phyloP scores from a whole-genome alignment of 495 filamentous ascomycete species.

The Glarea lozoyensis region DNA sequence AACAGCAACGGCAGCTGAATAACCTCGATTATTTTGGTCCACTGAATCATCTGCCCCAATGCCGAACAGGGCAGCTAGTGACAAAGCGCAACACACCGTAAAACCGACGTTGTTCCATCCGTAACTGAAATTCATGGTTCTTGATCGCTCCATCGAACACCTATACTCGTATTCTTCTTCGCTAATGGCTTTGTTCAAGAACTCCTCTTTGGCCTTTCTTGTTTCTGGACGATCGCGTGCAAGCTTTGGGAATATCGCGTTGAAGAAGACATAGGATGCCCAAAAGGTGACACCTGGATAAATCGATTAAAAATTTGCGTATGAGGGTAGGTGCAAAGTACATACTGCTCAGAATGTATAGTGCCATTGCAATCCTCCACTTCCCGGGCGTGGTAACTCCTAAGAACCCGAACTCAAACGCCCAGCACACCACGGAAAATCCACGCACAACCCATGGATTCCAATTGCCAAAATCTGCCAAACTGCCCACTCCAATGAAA shows the following conservation, averaged over 20 bases:
- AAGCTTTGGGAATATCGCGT: conserved; percentile 20
- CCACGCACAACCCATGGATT: conserved; percentile 19
- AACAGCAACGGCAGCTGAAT: conserved; percentile 19
- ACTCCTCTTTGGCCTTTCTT: conserved; percentile 9
- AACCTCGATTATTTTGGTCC: conserved; percentile 19
- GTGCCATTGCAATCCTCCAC: conserved; percentile 18
- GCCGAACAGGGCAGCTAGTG: conserved; percentile 16
- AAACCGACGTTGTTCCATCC: conserved; percentile 20
- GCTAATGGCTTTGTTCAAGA: conserved; percentile 8
- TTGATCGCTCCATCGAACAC: conserved; percentile 16
- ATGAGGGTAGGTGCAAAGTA: neutral
- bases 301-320: neutral
- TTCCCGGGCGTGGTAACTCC: conserved; percentile 13
- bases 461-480: conserved; percentile 22
- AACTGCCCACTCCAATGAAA: conserved; percentile 19
- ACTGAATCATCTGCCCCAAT: conserved; percentile 15
- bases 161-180: conserved; percentile 15
- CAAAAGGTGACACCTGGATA: conserved; percentile 18
- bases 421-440: conserved; percentile 18
- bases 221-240: conserved; percentile 17
- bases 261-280: conserved; percentile 22
- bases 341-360: conserved; percentile 21
- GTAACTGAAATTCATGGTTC: conserved; percentile 20
- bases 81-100: conserved; percentile 14
- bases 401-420: conserved; percentile 21